These are phyloP conservation scores for Verticillium dahliae DNA, from an alignment of 2,329 filamentous ascomycete genomes.

Conservation along the genomic window DNA sequence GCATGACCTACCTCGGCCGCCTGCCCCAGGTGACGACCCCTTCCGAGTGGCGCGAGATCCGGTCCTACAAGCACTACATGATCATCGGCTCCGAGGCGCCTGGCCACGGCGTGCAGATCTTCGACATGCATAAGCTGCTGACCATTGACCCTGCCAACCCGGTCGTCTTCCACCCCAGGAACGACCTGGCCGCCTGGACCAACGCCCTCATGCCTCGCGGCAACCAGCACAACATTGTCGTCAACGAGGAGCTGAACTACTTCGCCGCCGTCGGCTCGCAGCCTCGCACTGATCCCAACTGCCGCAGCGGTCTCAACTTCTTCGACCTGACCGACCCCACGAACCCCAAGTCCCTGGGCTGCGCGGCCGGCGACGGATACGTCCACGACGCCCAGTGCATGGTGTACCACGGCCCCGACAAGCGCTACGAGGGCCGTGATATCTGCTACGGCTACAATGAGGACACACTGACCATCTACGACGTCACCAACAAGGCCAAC, in stretches of 20 bases:
- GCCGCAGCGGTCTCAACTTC: constrained; percentile 47
- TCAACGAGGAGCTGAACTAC: constrained; percentile 39
- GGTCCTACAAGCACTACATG: constrained; percentile 21
- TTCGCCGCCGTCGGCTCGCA: constrained; percentile 36
- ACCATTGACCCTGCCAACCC: constrained; percentile 32
- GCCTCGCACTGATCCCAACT: constrained; percentile 30
- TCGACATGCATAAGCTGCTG: constrained; percentile 49
- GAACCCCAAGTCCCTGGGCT: constrained; percentile 46
- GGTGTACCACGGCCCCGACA: constrained; percentile 44
- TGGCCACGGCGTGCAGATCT: constrained; percentile 51
- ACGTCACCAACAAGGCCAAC: constrained; percentile 41
- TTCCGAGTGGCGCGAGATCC: constrained; percentile 26
- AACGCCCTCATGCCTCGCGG: constrained; percentile 17
- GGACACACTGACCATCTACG: constrained; percentile 45
- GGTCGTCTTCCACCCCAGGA: constrained; percentile 18
- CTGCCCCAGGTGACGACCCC: constrained; percentile 16
- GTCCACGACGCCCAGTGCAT: constrained; percentile 56
- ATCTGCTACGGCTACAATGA: constrained; percentile 54
- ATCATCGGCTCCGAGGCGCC: constrained; percentile 29
- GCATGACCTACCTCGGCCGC: constrained; percentile 35
- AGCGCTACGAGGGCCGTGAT: constrained; percentile 37
- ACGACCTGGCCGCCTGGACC: constrained; percentile 22
- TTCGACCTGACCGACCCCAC: constrained; percentile 49
- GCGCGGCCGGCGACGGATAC: constrained; percentile 47
- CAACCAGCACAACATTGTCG: constrained; percentile 40